These are phyloP conservation scores for Populus hybrid DNA, from an alignment of 441 rosid genomes.

Conservation along the genomic window DNA sequence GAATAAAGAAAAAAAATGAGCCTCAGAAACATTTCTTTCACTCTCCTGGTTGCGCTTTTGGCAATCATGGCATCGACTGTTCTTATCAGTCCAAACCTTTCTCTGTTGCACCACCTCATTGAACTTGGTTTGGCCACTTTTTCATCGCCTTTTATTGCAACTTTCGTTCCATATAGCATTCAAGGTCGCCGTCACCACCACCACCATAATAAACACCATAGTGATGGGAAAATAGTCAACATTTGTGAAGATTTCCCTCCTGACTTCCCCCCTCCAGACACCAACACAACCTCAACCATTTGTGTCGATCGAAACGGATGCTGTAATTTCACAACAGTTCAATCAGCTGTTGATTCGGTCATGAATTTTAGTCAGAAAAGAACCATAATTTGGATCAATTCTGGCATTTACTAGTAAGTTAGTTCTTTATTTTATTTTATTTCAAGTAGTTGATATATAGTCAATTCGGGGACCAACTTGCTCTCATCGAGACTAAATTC, in stretches of 20 bases:
- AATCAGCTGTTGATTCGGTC: slow-evolving; percentile 66
- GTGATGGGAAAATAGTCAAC: slow-evolving; percentile 20
- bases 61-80: slow-evolving; percentile 15
- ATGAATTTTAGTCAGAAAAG: slow-evolving; percentile 55
- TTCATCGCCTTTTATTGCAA: slow-evolving; percentile 16
- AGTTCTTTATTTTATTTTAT: not conserved
- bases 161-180: slow-evolving; percentile 1
- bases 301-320: slow-evolving; percentile 83
- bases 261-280: slow-evolving; percentile 65
- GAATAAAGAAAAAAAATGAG: slow-evolving; percentile 20
- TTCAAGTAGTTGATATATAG: not conserved
- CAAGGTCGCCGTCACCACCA: slow-evolving; percentile 7
- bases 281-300: slow-evolving; percentile 51
- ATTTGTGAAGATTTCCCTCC: slow-evolving; percentile 71
- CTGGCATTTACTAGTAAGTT: slow-evolving; percentile 82
- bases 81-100: slow-evolving; percentile 24
- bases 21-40: slow-evolving; percentile 24
- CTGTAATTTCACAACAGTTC: slow-evolving; percentile 84
- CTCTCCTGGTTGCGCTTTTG: slow-evolving; percentile 38
- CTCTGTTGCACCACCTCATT: slow-evolving; percentile 13
- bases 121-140: slow-evolving; percentile 4
- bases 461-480: not conserved
- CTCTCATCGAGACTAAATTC: not conserved
- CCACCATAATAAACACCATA: slow-evolving; percentile 19
- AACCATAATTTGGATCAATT: slow-evolving; percentile 71